phyloP scores from a whole-genome alignment of 805 yeast species.

The Tetrapisispora fleetii region DNA sequence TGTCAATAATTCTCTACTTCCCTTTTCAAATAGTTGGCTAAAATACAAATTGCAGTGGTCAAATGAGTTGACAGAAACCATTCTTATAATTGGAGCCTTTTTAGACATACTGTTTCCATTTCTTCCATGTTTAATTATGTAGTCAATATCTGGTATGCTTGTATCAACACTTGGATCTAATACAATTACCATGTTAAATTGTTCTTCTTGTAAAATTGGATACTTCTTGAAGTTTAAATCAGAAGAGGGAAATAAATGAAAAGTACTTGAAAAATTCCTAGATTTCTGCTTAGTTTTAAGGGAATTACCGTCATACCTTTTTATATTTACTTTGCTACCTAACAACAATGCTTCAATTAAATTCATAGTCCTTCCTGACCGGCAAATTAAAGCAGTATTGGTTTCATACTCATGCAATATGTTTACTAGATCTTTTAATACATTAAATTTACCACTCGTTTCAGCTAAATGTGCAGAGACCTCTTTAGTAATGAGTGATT shows the following conservation, averaged over 20 bases:
- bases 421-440: constrained; percentile 52
- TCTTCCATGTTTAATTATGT: constrained; percentile 21
- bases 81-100: constrained; percentile 49
- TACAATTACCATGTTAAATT: constrained; percentile 51
- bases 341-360: constrained; percentile 59
- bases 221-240: constrained; percentile 8
- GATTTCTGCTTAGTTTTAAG: constrained; percentile 36
- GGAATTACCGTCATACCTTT: constrained; percentile 53
- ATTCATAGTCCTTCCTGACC: constrained; percentile 62
- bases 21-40: constrained; percentile 26
- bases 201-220: constrained; percentile 16
- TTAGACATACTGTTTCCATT: constrained; percentile 17
- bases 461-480: constrained; percentile 61
- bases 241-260: constrained; percentile 38
- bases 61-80: constrained; percentile 70
- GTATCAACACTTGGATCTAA: constrained; percentile 54
- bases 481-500: constrained; percentile 59
- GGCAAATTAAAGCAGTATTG: constrained; percentile 60
- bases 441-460: constrained; percentile 76
- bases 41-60: constrained; percentile 66
- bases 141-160: constrained; percentile 25
- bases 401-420: constrained; percentile 39
- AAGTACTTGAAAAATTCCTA: constrained; percentile 24
- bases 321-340: constrained; percentile 49
- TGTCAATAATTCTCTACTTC: constrained; percentile 41